Conservation (phyloP, 345 rosid species). For the Zanthoxylum bungeanum region DNA sequence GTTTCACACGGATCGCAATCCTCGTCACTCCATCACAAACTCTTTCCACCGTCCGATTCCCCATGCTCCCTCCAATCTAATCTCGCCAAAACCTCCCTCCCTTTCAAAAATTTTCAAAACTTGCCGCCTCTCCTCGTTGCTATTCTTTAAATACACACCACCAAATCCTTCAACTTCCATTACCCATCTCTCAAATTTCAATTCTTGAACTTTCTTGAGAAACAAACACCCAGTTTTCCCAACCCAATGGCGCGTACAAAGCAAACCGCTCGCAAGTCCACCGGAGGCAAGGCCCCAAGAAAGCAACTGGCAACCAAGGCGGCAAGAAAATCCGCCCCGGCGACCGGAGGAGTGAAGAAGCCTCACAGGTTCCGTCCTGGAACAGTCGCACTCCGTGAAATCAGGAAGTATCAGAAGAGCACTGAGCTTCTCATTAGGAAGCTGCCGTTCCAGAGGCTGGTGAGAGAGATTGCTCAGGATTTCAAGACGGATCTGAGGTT, state of each 20-base stretch:
- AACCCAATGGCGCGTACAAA: conserved; percentile 50
- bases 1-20: conserved; percentile 29
- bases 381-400: conserved; percentile 47
- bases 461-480: conserved; percentile 56
- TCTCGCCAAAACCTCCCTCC: background rate
- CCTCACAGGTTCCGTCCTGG: conserved; percentile 58
- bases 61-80: background rate
- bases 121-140: background rate
- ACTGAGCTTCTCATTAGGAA: conserved; percentile 50
- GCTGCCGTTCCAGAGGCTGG: conserved; percentile 52
- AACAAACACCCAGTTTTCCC: background rate
- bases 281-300: conserved; percentile 56
- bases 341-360: conserved; percentile 60
- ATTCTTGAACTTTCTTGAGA: background rate
- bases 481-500: conserved; percentile 58
- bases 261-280: conserved; percentile 54
- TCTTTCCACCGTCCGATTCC: conserved; percentile 7
- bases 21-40: background rate
- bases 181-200: background rate
- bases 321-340: conserved; percentile 52
- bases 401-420: conserved; percentile 53
- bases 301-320: conserved; percentile 53
- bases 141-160: conserved; percentile 1
- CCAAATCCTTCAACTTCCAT: background rate
- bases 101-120: background rate